Percentiles rank a stretch among this genome's conserved stretches.
Evolutionary conservation across 306 rosid species (phyloP).

Genomic region (Lupinus albus): DNA sequence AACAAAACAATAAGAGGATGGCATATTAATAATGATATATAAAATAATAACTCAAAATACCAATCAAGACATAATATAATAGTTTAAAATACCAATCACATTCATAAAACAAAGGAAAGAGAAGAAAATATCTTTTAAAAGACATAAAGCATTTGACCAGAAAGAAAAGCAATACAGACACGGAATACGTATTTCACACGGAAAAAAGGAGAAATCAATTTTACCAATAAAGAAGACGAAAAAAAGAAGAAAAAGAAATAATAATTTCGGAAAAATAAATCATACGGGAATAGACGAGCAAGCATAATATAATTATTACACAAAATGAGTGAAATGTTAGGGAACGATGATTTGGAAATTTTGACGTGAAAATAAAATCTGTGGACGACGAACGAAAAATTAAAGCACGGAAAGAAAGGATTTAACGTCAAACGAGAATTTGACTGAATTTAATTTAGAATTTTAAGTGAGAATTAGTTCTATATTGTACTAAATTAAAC

Average conservation of each 20-base stretch:
- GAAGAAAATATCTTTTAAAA: too few relatives aligned
- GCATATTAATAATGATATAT: not conserved
- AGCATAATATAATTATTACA: not conserved
- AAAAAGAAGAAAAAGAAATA: not conserved
- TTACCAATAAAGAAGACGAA: too few relatives aligned
- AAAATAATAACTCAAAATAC: too few relatives aligned
- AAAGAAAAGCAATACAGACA: too few relatives aligned
- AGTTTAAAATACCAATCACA: too few relatives aligned
- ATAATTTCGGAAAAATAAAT: not conserved
- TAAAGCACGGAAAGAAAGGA: not conserved
- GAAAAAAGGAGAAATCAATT: not conserved
- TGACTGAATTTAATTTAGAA: slow-evolving; percentile 15
- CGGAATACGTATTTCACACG: too few relatives aligned
- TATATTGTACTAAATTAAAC: slow-evolving; percentile 24
- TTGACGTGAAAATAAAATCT: not conserved
- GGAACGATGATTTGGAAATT: not conserved
- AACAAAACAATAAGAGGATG: not conserved
- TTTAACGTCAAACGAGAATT: not conserved
- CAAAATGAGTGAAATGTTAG: not conserved
- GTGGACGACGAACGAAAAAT: not conserved
- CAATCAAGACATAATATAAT: too few relatives aligned
- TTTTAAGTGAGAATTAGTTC: too few relatives aligned
- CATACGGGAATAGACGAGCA: not conserved
- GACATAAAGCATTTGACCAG: too few relatives aligned
- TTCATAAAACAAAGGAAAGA: too few relatives aligned